Base-by-base conservation (phyloP, 371 early-diverging fungal species). In the Syncephalastrum contaminatum region DNA sequence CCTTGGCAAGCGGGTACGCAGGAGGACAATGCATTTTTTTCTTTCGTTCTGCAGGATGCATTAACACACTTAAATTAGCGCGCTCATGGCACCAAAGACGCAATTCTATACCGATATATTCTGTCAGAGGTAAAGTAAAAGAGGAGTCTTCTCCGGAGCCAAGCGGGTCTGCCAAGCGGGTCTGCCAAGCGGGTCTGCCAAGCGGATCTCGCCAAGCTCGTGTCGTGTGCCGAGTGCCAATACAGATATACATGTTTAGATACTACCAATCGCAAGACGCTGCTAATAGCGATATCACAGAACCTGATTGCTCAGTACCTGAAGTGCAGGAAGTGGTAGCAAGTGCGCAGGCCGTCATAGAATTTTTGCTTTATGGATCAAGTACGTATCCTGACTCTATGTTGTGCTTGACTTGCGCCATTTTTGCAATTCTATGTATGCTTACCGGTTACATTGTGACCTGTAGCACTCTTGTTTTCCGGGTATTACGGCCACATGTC, bases 281-380 rank as follows among this genome's bases (percentile, higher is more conserved):
- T 21, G 48, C 66, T 27, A 45, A 40, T 4, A 13, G 16, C 1
- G 47, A 42, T 48, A 27, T 39, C 6, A 24, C 43, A 16, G 54
- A 49, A 18, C 41, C 41, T 47, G 61, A 71, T 40, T 78, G 79
- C 45, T 43, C 69, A 27, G 66, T 78, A 10, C 79, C 79, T 21
- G 72, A 72, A 64, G 63, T 78, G 10, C 79, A 78, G 56, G 30
- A 64, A 4, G 43, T 67, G 41, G 75, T 78, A 12, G 67, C 73
- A 7, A 39, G 59, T 20, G 66, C 62, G 7, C 63, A 63, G 48
- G 75, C 73, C 2, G 43, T 66, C 18, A 62, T 73, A 16, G 46
- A 63, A 52, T 60, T 75, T 25, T 43, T 74, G 2, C 43, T 55
- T 16, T 66, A 56, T 45, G 63, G 47, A 21, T 60, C 69, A 20